Evolutionary conservation across 148 eudicot genomes (phyloP), one percentile per base, ranked within the genome.

Genomic region (Vaccinium macrocarpon): DNA sequence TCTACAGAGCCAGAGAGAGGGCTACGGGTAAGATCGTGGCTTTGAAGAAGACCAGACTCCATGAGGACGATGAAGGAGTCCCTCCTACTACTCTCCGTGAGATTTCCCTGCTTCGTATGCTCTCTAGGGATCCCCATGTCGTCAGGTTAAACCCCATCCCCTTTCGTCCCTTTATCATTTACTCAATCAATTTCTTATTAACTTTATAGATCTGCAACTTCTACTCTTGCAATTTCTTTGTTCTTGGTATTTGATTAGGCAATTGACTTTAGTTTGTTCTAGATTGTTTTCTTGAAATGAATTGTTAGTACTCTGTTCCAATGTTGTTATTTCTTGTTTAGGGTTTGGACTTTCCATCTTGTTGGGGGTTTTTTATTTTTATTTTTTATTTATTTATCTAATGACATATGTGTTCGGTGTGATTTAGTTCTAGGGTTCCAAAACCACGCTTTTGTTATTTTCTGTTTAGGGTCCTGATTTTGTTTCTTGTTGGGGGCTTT

Each of bases 81-180:
- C 99, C 99, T 35, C 94, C 99, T 16, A 96, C 99, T 29, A 96
- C 99, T 80, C 97, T 96, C 53, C 97, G 99, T 25, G 99, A 96
- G 86, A 90, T 96, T 79, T 96, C 99, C 21, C 68, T 97, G 83
- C 88, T 97, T 66, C 91, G 98, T 3, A 97, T 97, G 99, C 94
- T 97, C 32, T 97, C 99, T 61, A 89, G 97, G 51, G 98, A 95
- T 84, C 97, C 99, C 81, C 97, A 97, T 66, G 87, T 97, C 71
- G 99, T 97, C 88, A 91, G 89, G 99, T 94, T 42, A 42, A 86
- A 21, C 4, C 48, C 72, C 68, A 8, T 12, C 29, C 42, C 38
- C 73, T 27, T 29, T 68, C 42, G 38, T 14, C n/a, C 2, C 11
- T 62, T 27, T 27, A 4, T 68, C 35, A 66, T 25, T 4, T 52